Evolutionary conservation across 441 rosid species (phyloP), one percentile per base, ranked within the genome.

Genomic region (Populus tomentosa): DNA sequence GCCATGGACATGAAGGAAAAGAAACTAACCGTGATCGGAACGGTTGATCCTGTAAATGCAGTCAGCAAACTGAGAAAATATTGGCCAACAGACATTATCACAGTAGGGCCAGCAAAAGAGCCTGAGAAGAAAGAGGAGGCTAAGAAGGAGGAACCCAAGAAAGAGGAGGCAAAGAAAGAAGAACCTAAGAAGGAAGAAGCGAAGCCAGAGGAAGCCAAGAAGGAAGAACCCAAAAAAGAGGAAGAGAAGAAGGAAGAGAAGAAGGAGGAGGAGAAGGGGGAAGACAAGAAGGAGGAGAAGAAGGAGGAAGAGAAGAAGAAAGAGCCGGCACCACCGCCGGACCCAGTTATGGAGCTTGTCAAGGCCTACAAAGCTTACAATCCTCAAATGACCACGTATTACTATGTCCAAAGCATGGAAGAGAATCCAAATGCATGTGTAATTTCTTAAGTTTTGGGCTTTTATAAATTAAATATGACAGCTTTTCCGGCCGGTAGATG

Each of bases 341-440:
- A 87, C 82, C 94, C 92, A 4, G 88, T 81, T 42, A 67, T 84
- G 71, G 96, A 93, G 86, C 88, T 90, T n/a, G 91, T 91, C 20
- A 93, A 86, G 85, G 92, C 95, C 23, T 92, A 95, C 84, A 94
- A 78, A 82, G 91, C 95, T 1, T 91, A 93, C 66, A 91, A 95
- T 82, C 99, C 99, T 80, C 91, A 90, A 36, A 72, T 86, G 84
- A 89, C 97, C 32, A 82, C 86, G 14, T 82, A 93, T 72, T 95
- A 93, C 87, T 84, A 91, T 80, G 92, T 84, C 46, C 98, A 88
- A 61, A 95, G 95, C 87, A 90, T 91, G 65, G 96, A 92, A 71
- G 98, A 94, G 88, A 90, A 94, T 75, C 97, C 97, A 77, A 92
- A 91, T 80, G 97, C 95, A 69, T 94, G 97, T 78, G 91, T 88